Base-by-base conservation (phyloP, 140 eudicot genomes). In the Erigeron philadelphicus region DNA sequence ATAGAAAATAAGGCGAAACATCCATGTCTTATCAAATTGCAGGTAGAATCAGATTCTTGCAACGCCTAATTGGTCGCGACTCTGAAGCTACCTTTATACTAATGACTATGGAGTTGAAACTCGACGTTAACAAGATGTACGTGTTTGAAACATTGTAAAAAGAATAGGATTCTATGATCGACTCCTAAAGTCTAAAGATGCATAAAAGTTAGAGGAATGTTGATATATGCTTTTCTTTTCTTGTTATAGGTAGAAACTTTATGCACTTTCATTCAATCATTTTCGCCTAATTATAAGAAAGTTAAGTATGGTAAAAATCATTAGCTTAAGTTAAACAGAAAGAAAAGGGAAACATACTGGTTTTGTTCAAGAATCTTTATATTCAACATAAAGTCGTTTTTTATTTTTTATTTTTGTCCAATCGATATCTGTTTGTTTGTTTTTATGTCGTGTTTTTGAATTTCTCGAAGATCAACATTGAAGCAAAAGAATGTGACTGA, bases 41-140 rank as follows among this genome's bases (percentile, higher is more conserved):
- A 41, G 57, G 66, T 41, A 67, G 78, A 65, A 78, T 78, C 70
- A 0, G 74, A 66, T 78, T 72, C 82, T 66, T 72, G n/a, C 12
- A 53, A 12, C 31, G 12, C 12, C 65, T 64, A 42, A 53, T 8
- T 12, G 35, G 21, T 54, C 0, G 4, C 38, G 38, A 31, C 38
- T 31, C 38, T 31, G 38, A 21, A 55, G 23, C 21, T 40, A 7
- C 48, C 43, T 13, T 40, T 63, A 10, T 63, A n/a, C 35, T 41
- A 73, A 64, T 64, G 21, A 54, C 64, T 43, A 19, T 64, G 59
- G 57, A 41, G 59, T 71, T 47, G 11, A 70, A 46, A 71, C 35
- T 15, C 46, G 44, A 12, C 41, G 35, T 11, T 21, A 71, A n/a
- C 57, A 57, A 58, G 67, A 70, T 18, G 55, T 53, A 19, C 11